These are phyloP conservation scores for Amniculicola lignicola DNA, from an alignment of 495 filamentous ascomycete species.

Conservation along the genomic window DNA sequence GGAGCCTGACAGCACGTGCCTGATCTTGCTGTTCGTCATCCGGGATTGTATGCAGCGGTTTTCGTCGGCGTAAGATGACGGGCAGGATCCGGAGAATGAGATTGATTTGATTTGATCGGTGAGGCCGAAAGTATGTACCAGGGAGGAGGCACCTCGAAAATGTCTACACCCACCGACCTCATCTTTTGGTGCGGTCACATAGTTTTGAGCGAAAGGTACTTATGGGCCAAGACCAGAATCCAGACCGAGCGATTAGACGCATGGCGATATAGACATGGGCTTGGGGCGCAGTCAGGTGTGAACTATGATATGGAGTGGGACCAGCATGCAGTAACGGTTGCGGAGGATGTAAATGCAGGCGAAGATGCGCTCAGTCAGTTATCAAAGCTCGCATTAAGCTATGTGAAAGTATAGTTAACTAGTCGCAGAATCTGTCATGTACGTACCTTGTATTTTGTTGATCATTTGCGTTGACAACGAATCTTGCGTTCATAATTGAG, in stretches of 20 bases:
- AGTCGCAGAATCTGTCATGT: neutral
- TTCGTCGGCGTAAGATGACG: no score
- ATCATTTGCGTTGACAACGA: neutral
- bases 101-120: no score
- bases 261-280: neutral
- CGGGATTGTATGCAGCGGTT: no score
- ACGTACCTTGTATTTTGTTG: neutral
- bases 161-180: neutral
- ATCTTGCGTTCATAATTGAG: constrained; percentile 8
- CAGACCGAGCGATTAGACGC: neutral
- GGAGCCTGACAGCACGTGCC: neutral
- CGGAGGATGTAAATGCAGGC: neutral
- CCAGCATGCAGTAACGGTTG: no score
- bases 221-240: no score
- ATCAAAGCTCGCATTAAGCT: neutral
- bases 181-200: neutral
- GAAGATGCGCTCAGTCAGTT: neutral
- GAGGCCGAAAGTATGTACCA: no score
- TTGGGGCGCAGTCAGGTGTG: neutral
- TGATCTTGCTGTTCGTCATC: neutral
- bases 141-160: neutral
- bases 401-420: neutral
- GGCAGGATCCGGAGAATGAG: neutral
- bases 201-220: no score
- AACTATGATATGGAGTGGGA: no score